Base-by-base conservation (phyloP, 2,329 filamentous ascomycete genomes). In the Fusarium odoratissimum region DNA sequence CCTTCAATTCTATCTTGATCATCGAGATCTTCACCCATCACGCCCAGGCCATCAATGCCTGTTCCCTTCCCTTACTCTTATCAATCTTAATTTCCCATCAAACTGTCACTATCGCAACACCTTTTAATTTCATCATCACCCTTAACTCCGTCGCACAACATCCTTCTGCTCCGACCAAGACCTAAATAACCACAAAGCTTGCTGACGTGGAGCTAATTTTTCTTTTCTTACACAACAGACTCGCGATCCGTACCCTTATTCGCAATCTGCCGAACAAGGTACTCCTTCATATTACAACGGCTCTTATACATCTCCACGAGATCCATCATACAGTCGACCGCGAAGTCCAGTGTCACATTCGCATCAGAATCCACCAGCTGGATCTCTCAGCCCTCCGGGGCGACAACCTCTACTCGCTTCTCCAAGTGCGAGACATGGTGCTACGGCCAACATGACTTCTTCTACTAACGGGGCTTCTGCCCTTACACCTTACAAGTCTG, bases 331-430 rank as follows among this genome's bases (percentile, higher is more conserved):
- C 71, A 80, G 75, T 71, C 82, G 84, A 44, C 83, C 86, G 30
- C 84, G 83, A 59, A 90, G 88, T 63, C 87, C 88, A 35, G 75
- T 85, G 60, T 84, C 86, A 23, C 87, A 87, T 70, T 81, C 86
- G 21, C 87, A 87, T 69, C 82, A 85, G 19, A 84, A 83, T 74
- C 83, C 83, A 46, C 79, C 81, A 51, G 75, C 79, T 38, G 83
- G 82, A 49, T 84, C 85, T 60, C 80, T 84, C 74, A 86, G 84
- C 71, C 84, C 85, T 55, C 82, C 84, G 6, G 80, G 78, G 48
- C 79, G 82, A 57, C 79, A 82, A 54, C 75, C 79, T 48, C 83
- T 80, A 60, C 84, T 86, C 80, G 79, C 84, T 51, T 89, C 88
- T 17, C 88, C 88, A 13, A 83, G 80, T 31, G 72, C 83, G 73